Evolutionary conservation across 768 basidiomycete species (phyloP).

Genomic region (Leccinum arenicola): DNA sequence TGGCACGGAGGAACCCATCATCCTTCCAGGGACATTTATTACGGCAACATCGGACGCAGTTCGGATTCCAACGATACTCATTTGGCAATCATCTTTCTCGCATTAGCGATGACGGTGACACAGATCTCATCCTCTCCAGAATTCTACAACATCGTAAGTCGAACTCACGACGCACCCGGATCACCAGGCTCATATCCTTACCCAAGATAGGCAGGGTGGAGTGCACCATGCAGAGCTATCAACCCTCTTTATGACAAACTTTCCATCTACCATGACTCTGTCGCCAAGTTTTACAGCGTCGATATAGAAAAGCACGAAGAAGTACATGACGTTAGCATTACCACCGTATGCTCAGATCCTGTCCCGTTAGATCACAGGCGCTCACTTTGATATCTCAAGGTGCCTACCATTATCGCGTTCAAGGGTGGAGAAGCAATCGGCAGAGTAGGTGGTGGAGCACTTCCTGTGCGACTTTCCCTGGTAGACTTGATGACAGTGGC

Average conservation of each 20-base stretch:
- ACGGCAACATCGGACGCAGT: too few relatives aligned
- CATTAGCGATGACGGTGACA: too few relatives aligned
- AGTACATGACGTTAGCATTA: slow-evolving; percentile 9
- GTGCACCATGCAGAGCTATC: slow-evolving; percentile 6
- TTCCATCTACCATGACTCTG: slow-evolving; percentile 1
- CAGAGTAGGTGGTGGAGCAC: too few relatives aligned
- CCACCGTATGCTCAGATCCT: neutral
- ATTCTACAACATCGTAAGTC: neutral
- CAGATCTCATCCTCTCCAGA: slow-evolving; percentile 3
- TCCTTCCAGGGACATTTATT: too few relatives aligned
- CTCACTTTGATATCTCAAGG: neutral
- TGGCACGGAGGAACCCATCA: too few relatives aligned
- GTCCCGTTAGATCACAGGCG: too few relatives aligned
- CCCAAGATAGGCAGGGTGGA: slow-evolving; percentile 11
- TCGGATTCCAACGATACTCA: too few relatives aligned
- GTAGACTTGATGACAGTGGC: neutral
- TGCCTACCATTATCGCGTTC: slow-evolving; percentile 1
- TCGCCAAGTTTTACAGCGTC: slow-evolving; percentile 5
- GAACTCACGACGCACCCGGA: too few relatives aligned
- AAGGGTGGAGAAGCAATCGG: too few relatives aligned
- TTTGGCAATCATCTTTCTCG: too few relatives aligned
- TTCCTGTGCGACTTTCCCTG: too few relatives aligned
- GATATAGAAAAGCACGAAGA: slow-evolving; percentile 35
- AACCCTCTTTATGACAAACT: slow-evolving; percentile 7
- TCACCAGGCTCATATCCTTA: neutral